Conservation (phyloP, 345 rosid species). For the Citrus reticulata region DNA sequence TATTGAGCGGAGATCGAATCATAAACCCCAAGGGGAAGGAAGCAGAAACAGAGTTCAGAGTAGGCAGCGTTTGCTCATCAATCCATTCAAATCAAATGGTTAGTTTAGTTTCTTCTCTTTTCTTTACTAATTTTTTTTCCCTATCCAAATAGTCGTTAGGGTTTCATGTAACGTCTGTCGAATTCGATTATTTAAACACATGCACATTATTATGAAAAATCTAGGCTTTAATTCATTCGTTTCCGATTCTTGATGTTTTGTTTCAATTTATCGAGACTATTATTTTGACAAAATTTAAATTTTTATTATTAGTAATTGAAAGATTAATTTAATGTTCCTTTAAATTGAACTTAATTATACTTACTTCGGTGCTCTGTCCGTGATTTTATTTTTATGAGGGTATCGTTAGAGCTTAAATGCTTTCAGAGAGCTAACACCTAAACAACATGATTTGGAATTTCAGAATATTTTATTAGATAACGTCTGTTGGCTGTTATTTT, state of each 20-base stretch:
- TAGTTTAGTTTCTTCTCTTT: background rate
- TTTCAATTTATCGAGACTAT: background rate
- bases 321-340: too few relatives aligned
- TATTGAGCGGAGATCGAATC: background rate
- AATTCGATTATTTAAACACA: background rate
- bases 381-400: too few relatives aligned
- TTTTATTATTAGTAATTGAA: background rate
- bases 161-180: background rate
- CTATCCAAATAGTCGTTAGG: background rate
- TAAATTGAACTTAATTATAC: background rate
- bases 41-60: background rate
- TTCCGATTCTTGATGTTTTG: background rate
- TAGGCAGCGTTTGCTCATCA: background rate
- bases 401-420: too few relatives aligned
- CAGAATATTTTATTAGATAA: too few relatives aligned
- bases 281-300: too few relatives aligned
- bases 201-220: background rate
- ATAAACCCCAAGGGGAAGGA: background rate
- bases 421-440: too few relatives aligned
- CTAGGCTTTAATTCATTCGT: background rate
- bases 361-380: background rate
- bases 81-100: constrained; percentile 7
- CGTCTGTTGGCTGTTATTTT: too few relatives aligned
- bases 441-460: too few relatives aligned
- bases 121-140: background rate